Conservation (phyloP, 495 filamentous ascomycete genomes). For the Xylaria acuta region DNA sequence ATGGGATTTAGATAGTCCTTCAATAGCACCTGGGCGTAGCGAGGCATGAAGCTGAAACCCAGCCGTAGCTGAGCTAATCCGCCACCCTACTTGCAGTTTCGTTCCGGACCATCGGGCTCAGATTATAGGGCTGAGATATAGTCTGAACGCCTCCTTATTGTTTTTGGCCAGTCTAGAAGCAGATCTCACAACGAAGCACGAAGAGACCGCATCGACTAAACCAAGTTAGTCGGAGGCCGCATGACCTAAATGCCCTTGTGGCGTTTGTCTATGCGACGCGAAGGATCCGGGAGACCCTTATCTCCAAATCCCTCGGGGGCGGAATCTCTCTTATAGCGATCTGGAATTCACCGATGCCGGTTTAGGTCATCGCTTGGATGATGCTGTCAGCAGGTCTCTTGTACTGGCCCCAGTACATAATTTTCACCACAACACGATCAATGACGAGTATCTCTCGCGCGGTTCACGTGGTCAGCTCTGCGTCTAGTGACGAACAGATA, state of each 20-base stretch:
- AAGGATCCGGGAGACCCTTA: not conserved
- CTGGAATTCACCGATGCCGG: not conserved
- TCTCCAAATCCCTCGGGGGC: not conserved
- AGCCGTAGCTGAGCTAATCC: conserved; percentile 6
- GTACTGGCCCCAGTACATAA: too few relatives aligned
- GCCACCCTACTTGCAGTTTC: not conserved
- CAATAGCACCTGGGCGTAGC: not conserved
- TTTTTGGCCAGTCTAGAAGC: not conserved
- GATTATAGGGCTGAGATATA: not conserved
- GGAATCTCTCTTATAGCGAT: not conserved
- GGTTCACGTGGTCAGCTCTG: not conserved
- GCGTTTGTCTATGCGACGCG: not conserved
- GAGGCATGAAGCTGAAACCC: conserved; percentile 6
- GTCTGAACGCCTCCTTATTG: conserved; percentile 2
- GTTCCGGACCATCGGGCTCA: not conserved
- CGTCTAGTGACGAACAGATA: not conserved
- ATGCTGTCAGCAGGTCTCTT: not conserved
- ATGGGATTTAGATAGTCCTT: not conserved
- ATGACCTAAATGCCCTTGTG: too few relatives aligned
- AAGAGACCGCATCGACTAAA: not conserved
- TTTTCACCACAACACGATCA: too few relatives aligned
- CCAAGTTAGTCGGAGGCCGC: not conserved
- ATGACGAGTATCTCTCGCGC: too few relatives aligned
- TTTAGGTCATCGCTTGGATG: not conserved
- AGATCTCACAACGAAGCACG: not conserved